Percentiles rank a stretch among this genome's conserved stretches.
phyloP scores from a whole-genome alignment of 2,329 filamentous ascomycete species.

The Biscogniauxia mediterranea region DNA sequence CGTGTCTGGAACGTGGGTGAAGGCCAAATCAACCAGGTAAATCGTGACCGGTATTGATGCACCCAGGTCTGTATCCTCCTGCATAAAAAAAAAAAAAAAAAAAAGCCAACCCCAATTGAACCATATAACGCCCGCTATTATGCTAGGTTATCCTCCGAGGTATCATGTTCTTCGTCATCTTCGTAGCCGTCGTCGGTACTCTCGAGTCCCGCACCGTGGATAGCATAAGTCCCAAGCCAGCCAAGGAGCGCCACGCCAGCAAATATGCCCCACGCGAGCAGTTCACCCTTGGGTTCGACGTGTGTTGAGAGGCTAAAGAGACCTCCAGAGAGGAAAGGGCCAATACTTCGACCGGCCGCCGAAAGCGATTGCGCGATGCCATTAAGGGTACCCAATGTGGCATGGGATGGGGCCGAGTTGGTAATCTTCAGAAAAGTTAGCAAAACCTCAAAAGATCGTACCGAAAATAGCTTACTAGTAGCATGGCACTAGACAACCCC shows the following conservation, averaged over 20 bases:
- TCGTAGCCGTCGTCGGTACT: constrained; percentile 51
- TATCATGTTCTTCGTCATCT: constrained; percentile 30
- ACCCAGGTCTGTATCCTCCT: no score
- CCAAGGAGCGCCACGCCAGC: constrained; percentile 79
- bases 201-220: constrained; percentile 62
- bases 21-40: no score
- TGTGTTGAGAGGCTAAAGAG: constrained; percentile 78
- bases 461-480: constrained; percentile 61
- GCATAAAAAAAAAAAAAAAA: no score
- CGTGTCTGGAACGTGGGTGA: no score
- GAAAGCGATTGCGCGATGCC: constrained; percentile 92
- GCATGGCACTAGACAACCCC: constrained; percentile 82
- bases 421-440: constrained; percentile 59
- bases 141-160: neutral
- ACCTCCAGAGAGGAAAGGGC: constrained; percentile 83
- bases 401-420: constrained; percentile 84
- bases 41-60: neutral
- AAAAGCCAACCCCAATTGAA: no score
- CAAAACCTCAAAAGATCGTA: neutral
- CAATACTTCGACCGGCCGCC: constrained; percentile 82
- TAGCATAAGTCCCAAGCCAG: constrained; percentile 76
- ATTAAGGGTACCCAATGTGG: constrained; percentile 85
- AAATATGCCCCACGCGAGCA: constrained; percentile 83
- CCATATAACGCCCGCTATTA: constrained; percentile 6
- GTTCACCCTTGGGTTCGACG: constrained; percentile 77